Percentiles rank a stretch among this genome's conserved stretches.
phyloP scores from a whole-genome alignment of 2,329 filamentous ascomycete genomes.

The Fusarium equiseti region DNA sequence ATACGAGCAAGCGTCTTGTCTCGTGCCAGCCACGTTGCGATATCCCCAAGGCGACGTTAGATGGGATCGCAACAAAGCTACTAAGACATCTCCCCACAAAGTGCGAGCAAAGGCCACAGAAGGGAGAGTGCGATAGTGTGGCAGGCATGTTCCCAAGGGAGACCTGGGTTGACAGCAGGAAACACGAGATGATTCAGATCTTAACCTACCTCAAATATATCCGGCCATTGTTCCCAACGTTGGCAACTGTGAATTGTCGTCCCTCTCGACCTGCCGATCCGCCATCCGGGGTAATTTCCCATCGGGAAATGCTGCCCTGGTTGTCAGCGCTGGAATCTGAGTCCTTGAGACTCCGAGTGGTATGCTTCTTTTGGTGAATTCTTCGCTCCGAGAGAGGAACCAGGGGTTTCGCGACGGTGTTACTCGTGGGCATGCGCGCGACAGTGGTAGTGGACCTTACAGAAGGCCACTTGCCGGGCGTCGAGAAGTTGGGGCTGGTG shows the following conservation, averaged over 20 bases:
- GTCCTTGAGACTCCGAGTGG: conserved; percentile 60
- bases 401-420: conserved; percentile 53
- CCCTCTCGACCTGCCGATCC: conserved; percentile 72
- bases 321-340: conserved; percentile 59
- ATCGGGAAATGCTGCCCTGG: conserved; percentile 52
- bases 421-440: conserved; percentile 41
- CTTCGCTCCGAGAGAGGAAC: conserved; percentile 62
- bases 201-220: conserved; percentile 79
- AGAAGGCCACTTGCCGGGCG: conserved; percentile 41
- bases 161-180: conserved; percentile 18
- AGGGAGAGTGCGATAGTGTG: conserved; percentile 33
- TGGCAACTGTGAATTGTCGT: conserved; percentile 81
- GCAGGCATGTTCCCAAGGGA: conserved; percentile 34
- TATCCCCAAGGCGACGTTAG: conserved; percentile 23
- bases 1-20: conserved; percentile 29
- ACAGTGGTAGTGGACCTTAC: conserved; percentile 37
- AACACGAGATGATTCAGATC: conserved; percentile 12
- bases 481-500: conserved; percentile 27
- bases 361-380: conserved; percentile 56
- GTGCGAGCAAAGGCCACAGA: conserved; percentile 21
- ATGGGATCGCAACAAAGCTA: conserved; percentile 26
- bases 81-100: conserved; percentile 36
- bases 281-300: conserved; percentile 70
- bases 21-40: conserved; percentile 24
- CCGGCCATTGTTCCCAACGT: conserved; percentile 84